Evolutionary conservation across 345 rosid species (phyloP), one percentile per base, ranked within the genome.

Genomic region (Pseudoturritis turrita): DNA sequence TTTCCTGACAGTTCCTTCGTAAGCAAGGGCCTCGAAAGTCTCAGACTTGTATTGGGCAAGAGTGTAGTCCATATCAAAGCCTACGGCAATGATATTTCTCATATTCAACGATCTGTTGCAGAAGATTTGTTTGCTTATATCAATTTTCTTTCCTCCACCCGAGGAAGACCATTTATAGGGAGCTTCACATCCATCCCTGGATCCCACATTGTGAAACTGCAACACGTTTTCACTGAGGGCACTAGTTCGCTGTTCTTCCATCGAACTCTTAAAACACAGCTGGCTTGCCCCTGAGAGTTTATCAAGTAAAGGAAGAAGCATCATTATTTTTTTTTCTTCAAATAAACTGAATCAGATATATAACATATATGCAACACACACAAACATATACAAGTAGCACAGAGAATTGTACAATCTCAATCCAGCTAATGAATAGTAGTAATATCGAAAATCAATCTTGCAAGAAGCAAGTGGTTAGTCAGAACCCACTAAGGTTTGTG

Each of bases 1-100:
- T 78, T 95, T 95, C 74, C 67, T 82, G 70, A 91, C 77, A 18
- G 99, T 95, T 81, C 99, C 97, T 65, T 82, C 86, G 70, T 91
- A 95, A 2, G 96, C 93, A 78, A 95, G 99, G 52, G 97, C 77
- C 78, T 95, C 99, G 56, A 95, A 95, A 50, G 99, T 91, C 65
- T 89, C 99, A 31, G 97, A 86, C 69, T 85, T 95, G 83, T 95
- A 95, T 68, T 95, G 99, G 22, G 99, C 99, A 80, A 91, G 81
- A 18, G 99, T 95, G 78, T 95, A 95, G 78, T 95, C 99, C 99
- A 95, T 95, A 79, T 95, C 98, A 80, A 95, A 91, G 40, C 99
- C 99, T 41, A 95, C 89, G 14, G 99, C 96, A 21, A 89, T 78
- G 11, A 89, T 89, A 77, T 82, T 95, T 83, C 75, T 95, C 99